Evolutionary conservation across 2,329 filamentous ascomycete genomes (phyloP), one percentile per base, ranked within the genome.

Genomic region (Iodosphaeria phyllophila): DNA sequence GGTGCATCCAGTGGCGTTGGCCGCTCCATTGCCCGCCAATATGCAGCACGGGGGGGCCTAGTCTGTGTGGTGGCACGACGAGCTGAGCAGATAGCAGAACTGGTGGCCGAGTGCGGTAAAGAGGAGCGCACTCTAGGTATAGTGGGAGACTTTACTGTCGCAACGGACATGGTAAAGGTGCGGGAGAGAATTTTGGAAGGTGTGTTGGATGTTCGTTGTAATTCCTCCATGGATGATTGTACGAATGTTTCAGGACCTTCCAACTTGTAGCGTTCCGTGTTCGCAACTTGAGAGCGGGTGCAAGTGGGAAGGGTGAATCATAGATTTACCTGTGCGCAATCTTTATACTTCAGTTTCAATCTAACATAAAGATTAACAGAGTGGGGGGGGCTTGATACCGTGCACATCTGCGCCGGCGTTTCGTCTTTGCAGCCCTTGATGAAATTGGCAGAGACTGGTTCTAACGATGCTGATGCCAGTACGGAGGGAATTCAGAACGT

Each of bases 1-100:
- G 44, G 44, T 5, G 44, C 44, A 2, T 48, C 44, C 2, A 46
- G 44, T 27, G 44, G 44, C 15, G 36, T 47, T n/a, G 44, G 44
- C 6, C 36, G 37, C 13, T 29, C 36, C 8, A 24, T 43, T n/a
- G 37, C 38, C 5, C 36, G 31, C 22, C 35, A 31, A 12, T 48
- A 48, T 25, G 38, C 40, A 2, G 33, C 32, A 6, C 43, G 43
- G 11, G 40, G 38, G 11, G 41, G 42, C 4, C 26, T 27, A 18
- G 31, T 47, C 4, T 48, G 43, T 22, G 31, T 39, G 19, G 41
- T 47, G n/a, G 43, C 43, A 1, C 31, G 44, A 4, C 35, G 44
- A 3, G 31, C 27, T 5, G 40, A 42, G 15, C 35, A 34, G 23
- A 36, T 48, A 5, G 26, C 20, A 3, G 25, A 29, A 5, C 30